Evolutionary conservation across 495 filamentous ascomycete genomes (phyloP).

Genomic region (Friedmanniomyces simplex): DNA sequence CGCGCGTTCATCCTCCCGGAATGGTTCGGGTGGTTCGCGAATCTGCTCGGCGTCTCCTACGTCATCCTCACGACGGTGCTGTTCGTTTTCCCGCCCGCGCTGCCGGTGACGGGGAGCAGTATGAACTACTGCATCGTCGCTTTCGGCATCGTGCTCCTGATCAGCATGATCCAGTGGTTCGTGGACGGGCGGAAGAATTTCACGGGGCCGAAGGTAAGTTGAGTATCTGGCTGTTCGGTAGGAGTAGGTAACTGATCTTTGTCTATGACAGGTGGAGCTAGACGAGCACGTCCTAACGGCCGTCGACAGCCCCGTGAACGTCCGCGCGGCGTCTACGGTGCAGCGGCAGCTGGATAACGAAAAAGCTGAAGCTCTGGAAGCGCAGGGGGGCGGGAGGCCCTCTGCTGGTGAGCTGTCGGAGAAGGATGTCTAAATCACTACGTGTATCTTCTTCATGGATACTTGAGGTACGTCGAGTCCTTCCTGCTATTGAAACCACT

Average conservation of each 20-base stretch:
- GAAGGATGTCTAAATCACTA: not conserved
- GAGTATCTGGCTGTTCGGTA: no score
- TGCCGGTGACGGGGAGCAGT: slow-evolving; percentile 56
- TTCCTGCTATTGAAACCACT: not conserved
- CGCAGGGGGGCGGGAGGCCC: not conserved
- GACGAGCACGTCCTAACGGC: slow-evolving; percentile 8
- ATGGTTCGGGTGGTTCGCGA: slow-evolving; percentile 50
- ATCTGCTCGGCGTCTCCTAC: slow-evolving; percentile 56
- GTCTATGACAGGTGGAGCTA: slow-evolving; percentile 5
- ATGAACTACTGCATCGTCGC: slow-evolving; percentile 57
- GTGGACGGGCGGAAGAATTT: slow-evolving; percentile 66
- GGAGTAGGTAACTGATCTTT: no score
- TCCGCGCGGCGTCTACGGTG: not conserved
- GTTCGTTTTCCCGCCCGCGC: slow-evolving; percentile 62
- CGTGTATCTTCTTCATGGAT: no score
- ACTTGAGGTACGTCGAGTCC: not conserved
- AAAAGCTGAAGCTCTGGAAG: not conserved
- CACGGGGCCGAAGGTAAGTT: slow-evolving; percentile 40
- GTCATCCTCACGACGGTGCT: slow-evolving; percentile 59
- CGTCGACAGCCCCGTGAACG: slow-evolving; percentile 5
- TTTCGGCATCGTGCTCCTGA: slow-evolving; percentile 56
- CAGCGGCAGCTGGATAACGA: not conserved
- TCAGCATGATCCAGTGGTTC: slow-evolving; percentile 57
- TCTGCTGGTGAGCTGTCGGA: not conserved
- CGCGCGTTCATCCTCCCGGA: slow-evolving; percentile 52